Conservation (phyloP, 2,329 filamentous ascomycete genomes). For the Fusarium circinatum region DNA sequence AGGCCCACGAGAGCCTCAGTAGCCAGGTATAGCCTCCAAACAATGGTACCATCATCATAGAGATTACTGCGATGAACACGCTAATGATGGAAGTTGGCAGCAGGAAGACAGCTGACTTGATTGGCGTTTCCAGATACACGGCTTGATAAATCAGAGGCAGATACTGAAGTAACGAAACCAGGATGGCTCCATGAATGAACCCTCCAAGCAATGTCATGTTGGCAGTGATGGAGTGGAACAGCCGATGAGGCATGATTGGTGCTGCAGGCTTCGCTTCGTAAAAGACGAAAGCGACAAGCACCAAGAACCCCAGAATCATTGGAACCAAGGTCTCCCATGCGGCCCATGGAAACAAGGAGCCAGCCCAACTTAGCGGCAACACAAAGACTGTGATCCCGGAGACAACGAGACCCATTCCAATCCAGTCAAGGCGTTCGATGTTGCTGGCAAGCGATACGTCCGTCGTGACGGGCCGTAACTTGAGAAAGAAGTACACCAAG, state of each 20-base stretch:
- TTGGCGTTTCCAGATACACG: slow-evolving; percentile 8
- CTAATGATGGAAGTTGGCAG: slow-evolving; percentile 1
- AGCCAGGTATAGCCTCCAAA: slow-evolving; percentile 18
- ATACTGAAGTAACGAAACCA: slow-evolving; percentile 12
- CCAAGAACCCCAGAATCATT: neutral
- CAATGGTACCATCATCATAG: slow-evolving; percentile 19
- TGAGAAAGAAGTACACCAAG: slow-evolving; percentile 17
- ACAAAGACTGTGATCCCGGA: slow-evolving; percentile 9
- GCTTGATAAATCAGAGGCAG: slow-evolving; percentile 9
- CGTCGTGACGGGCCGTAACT: neutral
- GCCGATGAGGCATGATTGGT: slow-evolving; percentile 17
- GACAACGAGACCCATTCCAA: slow-evolving; percentile 11
- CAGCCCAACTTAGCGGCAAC: slow-evolving; percentile 16
- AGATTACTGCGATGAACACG: slow-evolving; percentile 6
- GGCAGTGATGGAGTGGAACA: slow-evolving; percentile 9
- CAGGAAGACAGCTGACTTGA: slow-evolving; percentile 6
- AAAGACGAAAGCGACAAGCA: neutral
- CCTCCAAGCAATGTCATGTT: slow-evolving; percentile 22
- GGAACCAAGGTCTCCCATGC: slow-evolving; percentile 14
- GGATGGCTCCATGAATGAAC: slow-evolving; percentile 8
- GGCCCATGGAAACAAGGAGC: slow-evolving; percentile 9
- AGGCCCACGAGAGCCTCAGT: neutral
- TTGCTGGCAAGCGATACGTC: neutral
- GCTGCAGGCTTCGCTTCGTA: slow-evolving; percentile 4
- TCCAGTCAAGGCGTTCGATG: slow-evolving; percentile 13